Evolutionary conservation across 2,329 filamentous ascomycete species (phyloP).

Genomic region (Talaromyces albobiverticillius): DNA sequence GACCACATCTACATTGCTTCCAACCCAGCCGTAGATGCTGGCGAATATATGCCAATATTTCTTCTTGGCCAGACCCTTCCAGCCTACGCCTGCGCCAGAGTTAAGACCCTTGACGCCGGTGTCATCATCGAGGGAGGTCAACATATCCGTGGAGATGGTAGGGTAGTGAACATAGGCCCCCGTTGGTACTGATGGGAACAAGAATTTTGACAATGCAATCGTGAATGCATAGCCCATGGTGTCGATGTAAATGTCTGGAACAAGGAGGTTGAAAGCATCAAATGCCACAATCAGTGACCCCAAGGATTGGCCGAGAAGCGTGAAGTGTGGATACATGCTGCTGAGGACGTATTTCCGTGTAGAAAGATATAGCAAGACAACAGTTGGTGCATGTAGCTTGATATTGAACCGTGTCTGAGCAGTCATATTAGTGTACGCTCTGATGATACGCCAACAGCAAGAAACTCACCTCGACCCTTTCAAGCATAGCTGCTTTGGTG

Average conservation of each 20-base stretch:
- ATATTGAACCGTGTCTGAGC: slow-evolving; percentile 84
- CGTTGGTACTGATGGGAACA: slow-evolving; percentile 79
- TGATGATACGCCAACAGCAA: background rate
- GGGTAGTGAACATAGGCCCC: slow-evolving; percentile 97
- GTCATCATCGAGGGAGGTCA: slow-evolving; percentile 70
- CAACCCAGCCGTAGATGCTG: slow-evolving; percentile 74
- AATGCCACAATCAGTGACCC: slow-evolving; percentile 84
- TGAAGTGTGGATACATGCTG: slow-evolving; percentile 87
- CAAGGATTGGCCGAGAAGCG: slow-evolving; percentile 86
- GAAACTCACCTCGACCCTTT: slow-evolving; percentile 64
- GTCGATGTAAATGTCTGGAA: slow-evolving; percentile 91
- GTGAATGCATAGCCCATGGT: slow-evolving; percentile 98
- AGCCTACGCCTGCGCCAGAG: slow-evolving; percentile 73
- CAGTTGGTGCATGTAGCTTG: slow-evolving; percentile 73
- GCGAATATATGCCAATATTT: slow-evolving; percentile 88
- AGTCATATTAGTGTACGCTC: background rate
- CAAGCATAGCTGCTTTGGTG: slow-evolving; percentile 73
- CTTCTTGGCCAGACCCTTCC: slow-evolving; percentile 69
- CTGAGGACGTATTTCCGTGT: slow-evolving; percentile 83
- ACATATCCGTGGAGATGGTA: slow-evolving; percentile 97
- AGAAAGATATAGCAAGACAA: slow-evolving; percentile 87
- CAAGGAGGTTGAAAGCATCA: slow-evolving; percentile 87
- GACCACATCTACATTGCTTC: slow-evolving; percentile 81
- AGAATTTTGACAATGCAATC: slow-evolving; percentile 73
- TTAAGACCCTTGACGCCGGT: slow-evolving; percentile 71